phyloP scores from a whole-genome alignment of 1,284 basidiomycete genomes.

The Takashimella koratensis region DNA sequence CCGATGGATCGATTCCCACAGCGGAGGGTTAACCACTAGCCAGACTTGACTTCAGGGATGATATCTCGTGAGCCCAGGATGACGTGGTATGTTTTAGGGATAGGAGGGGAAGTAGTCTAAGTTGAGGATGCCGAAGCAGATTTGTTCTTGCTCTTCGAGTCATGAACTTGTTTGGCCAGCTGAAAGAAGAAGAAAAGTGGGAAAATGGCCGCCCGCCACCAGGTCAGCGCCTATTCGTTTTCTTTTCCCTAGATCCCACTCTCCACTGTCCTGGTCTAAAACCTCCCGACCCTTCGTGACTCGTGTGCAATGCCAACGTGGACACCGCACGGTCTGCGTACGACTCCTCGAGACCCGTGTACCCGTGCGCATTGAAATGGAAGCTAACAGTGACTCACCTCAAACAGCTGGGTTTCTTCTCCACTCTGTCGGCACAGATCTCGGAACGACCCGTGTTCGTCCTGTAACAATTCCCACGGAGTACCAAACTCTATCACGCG shows the following conservation, averaged over 20 bases:
- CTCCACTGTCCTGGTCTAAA: not conserved
- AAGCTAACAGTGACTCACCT: constrained; percentile 35
- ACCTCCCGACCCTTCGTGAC: not conserved
- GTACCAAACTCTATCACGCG: constrained; percentile 53
- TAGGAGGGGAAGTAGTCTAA: not conserved
- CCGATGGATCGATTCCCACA: too few relatives aligned
- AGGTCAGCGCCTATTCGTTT: not conserved
- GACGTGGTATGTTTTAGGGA: too few relatives aligned
- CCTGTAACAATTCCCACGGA: constrained; percentile 50
- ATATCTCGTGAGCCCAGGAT: too few relatives aligned
- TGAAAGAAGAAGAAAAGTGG: not conserved
- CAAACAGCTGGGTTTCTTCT: constrained; percentile 44
- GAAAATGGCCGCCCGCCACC: too few relatives aligned
- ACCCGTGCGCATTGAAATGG: not conserved
- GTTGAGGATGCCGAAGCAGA: not conserved
- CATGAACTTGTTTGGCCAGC: not conserved
- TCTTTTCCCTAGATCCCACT: not conserved
- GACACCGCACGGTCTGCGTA: too few relatives aligned
- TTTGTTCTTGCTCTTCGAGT: not conserved
- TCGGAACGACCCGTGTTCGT: constrained; percentile 45
- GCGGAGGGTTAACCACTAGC: too few relatives aligned
- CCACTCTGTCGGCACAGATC: constrained; percentile 49
- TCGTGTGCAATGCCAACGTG: not conserved
- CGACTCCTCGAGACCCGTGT: too few relatives aligned
- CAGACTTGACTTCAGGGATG: too few relatives aligned